Base-by-base conservation (phyloP, 495 filamentous ascomycete genomes). In the Penicillium paradoxum region DNA sequence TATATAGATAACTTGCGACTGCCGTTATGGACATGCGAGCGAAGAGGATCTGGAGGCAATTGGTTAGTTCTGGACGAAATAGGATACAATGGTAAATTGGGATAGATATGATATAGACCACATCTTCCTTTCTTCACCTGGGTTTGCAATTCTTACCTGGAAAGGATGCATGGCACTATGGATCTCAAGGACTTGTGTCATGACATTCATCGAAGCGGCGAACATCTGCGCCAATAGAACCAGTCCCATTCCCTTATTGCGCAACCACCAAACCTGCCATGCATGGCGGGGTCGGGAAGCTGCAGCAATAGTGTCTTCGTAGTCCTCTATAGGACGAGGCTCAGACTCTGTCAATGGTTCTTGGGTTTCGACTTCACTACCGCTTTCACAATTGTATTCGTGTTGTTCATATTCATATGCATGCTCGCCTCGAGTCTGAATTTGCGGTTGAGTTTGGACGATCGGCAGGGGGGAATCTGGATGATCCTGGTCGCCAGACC, bases 191-290 rank as follows among this genome's bases (percentile, higher is more conserved):
- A 95, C 62, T 34, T 92, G 79, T 0, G 90, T 89, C 21, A 84
- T 81, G 7, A 95, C 79, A 65, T 92, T 95, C 93, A 98, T 98
- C 40, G 89, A 68, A 0, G 86, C 84, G 0, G 87, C 91, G 58
- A 96, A 97, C 32, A 95, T 71, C 71, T 96, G 91, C 9, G 91
- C 79, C 19, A 84, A 25, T 15, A 90, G 66, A 30, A 98, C 85
- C 18, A 92, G 70, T 17, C 86, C 74, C 43, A 91, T 76, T 1
- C 87, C 87, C 55, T 87, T 87, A 60, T 95, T 90, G 47, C 75
- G 76, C 4, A 69, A 21, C 79, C 78, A 82, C 41, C 76, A 63
- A 1, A 51, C 40, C 39, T 56, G 64, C 63, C 69, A 69, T 37
- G 65, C 60, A n/a, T 41, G 63, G 17, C 64, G 54, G 14, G 55